Evolutionary conservation across 164 flowering plant species (phyloP).

Genomic region (Magnolia kwangsiensis): DNA sequence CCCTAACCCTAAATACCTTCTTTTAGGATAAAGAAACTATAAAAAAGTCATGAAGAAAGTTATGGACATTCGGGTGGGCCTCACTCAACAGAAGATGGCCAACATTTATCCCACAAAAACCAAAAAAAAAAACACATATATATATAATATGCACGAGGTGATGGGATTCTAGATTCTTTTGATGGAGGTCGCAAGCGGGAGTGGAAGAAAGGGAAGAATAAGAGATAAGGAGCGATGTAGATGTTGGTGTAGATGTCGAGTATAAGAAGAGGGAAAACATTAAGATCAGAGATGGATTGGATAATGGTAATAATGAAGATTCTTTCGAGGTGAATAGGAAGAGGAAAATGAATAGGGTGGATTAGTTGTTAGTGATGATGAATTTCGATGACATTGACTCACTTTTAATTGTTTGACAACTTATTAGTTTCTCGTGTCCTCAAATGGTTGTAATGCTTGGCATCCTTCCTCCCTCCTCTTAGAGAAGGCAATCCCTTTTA

Average conservation of each 20-base stretch:
- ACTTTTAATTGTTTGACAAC: not conserved
- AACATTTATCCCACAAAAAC: too few species aligned
- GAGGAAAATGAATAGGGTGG: constrained; percentile 15
- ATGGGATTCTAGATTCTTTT: not conserved
- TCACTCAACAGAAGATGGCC: too few species aligned
- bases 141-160: not conserved
- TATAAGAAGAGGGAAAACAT: constrained; percentile 5
- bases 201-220: constrained; percentile 6
- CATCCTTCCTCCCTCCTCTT: too few species aligned
- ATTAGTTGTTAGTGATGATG: not conserved
- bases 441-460: too few species aligned
- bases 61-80: too few species aligned
- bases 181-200: not conserved
- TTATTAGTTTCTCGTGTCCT: too few species aligned
- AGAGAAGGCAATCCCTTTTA: too few species aligned
- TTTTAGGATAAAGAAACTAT: too few species aligned
- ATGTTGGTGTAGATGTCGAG: not conserved
- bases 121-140: too few species aligned
- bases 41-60: too few species aligned
- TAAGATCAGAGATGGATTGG: constrained; percentile 2
- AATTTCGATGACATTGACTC: not conserved
- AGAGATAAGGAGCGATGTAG: not conserved
- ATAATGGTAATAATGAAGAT: not conserved
- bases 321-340: not conserved
- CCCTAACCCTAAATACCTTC: too few species aligned